These are phyloP conservation scores for Rhododendron mucronatum DNA, from an alignment of 148 eudicot genomes.

Conservation along the genomic window DNA sequence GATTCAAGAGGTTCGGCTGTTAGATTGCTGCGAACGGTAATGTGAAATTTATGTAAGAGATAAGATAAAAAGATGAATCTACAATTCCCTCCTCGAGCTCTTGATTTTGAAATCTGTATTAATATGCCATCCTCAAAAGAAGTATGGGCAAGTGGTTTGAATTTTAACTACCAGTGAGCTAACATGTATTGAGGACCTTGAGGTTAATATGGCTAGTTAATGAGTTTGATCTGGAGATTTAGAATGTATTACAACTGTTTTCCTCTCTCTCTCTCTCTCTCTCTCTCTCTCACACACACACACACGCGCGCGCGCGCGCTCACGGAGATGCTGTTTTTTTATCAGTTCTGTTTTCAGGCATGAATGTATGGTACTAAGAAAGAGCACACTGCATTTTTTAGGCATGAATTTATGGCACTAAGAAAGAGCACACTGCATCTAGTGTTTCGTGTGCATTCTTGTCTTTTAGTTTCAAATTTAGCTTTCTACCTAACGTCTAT, in stretches of 20 bases:
- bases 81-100: neutral
- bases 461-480: neutral
- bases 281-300: neutral
- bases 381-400: neutral
- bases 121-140: neutral
- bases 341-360: neutral
- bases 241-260: neutral
- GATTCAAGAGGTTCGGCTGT: neutral
- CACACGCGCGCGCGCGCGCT: no score
- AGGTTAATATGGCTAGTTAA: neutral
- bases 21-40: neutral
- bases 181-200: neutral
- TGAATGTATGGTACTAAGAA: neutral
- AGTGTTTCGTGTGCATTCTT: neutral
- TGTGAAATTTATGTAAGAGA: neutral
- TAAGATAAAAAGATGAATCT: neutral
- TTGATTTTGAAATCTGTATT: neutral
- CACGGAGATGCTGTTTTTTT: neutral
- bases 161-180: neutral
- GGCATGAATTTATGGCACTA: neutral
- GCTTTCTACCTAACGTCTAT: neutral
- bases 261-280: neutral
- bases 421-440: neutral
- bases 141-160: neutral
- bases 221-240: neutral